Evolutionary conservation across 345 rosid species (phyloP).

Genomic region (Eucalyptus albens): DNA sequence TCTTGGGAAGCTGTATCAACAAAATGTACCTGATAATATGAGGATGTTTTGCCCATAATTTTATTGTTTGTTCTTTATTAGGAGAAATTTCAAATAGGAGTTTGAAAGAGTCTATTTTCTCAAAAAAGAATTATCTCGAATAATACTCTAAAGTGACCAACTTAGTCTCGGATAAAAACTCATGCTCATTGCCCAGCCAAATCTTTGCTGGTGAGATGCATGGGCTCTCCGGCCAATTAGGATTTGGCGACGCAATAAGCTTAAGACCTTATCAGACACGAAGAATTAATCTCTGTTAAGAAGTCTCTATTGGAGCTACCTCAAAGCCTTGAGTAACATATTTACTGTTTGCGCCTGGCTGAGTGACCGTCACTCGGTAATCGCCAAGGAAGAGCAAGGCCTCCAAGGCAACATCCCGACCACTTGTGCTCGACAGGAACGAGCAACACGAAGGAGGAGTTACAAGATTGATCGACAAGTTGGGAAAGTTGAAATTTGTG

Average conservation of each 20-base stretch:
- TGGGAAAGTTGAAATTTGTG: not conserved
- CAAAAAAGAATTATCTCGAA: too few relatives aligned
- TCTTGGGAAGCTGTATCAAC: not conserved
- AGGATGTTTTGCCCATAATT: not conserved
- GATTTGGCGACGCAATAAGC: not conserved
- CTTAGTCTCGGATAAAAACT: too few relatives aligned
- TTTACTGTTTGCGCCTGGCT: not conserved
- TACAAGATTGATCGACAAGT: not conserved
- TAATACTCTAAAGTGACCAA: not conserved
- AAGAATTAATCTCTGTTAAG: not conserved
- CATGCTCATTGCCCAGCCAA: not conserved
- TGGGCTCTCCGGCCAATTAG: not conserved
- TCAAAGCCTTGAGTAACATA: not conserved
- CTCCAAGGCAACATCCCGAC: conserved; percentile 37
- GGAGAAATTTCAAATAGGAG: not conserved
- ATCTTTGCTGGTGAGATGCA: not conserved
- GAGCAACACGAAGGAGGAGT: not conserved
- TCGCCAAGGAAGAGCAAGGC: conserved; percentile 48
- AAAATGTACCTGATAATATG: not conserved
- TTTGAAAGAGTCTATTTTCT: not conserved
- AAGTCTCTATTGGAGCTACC: not conserved
- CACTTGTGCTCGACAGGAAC: not conserved
- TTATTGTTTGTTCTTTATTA: not conserved
- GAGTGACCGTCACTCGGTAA: conserved; percentile 17
- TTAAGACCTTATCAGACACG: not conserved